Evolutionary conservation across 129 eudicot genomes (phyloP).

Genomic region (Centrapalus pauciflorus): DNA sequence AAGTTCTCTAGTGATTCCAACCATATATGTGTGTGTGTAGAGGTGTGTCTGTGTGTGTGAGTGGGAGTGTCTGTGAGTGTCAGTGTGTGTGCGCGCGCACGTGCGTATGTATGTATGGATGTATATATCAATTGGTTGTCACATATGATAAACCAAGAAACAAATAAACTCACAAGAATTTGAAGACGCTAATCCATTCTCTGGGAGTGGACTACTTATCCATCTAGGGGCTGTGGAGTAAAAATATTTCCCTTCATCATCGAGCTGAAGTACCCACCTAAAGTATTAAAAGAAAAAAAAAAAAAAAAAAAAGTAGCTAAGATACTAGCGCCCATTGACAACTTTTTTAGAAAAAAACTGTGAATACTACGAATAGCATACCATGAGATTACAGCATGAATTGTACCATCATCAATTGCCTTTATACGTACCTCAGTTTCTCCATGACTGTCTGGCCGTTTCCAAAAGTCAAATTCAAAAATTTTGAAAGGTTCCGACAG

Average conservation of each 20-base stretch:
- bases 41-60: too few relatives aligned
- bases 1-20: too few relatives aligned
- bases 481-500: slow-evolving; percentile 79
- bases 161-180: slow-evolving; percentile 29
- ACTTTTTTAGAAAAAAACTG: neutral
- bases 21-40: too few relatives aligned
- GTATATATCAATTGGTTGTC: too few relatives aligned
- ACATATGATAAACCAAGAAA: neutral
- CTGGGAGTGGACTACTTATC: slow-evolving; percentile 24
- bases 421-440: slow-evolving; percentile 37
- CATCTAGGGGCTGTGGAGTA: slow-evolving; percentile 65
- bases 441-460: slow-evolving; percentile 57
- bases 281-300: too few relatives aligned
- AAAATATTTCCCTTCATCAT: slow-evolving; percentile 53
- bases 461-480: slow-evolving; percentile 72
- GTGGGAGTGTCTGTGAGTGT: too few relatives aligned
- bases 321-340: neutral
- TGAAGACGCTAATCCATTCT: slow-evolving; percentile 14
- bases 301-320: neutral
- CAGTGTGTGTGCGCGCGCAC: too few relatives aligned
- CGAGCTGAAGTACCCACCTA: slow-evolving; percentile 86
- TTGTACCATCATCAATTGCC: slow-evolving; percentile 46
- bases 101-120: too few relatives aligned
- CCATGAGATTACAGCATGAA: slow-evolving; percentile 72
- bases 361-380: slow-evolving; percentile 30